Conservation (phyloP, 306 rosid species). For the Astragalus membranaceus region DNA sequence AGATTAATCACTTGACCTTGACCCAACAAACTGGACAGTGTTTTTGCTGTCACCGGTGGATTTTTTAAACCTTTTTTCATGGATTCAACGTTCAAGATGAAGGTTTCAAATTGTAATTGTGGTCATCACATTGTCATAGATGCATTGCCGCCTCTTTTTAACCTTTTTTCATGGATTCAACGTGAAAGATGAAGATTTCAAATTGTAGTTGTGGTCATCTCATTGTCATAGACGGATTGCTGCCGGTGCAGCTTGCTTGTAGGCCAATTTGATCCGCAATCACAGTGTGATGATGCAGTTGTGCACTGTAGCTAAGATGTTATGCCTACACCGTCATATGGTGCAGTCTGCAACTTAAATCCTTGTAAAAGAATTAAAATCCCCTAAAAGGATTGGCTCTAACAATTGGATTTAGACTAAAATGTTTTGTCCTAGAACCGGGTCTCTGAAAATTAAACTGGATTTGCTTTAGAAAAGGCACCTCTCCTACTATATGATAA, state of each 20-base stretch:
- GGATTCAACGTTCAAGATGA: neutral
- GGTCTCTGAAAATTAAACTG: neutral
- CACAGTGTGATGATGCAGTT: neutral
- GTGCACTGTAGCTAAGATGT: neutral
- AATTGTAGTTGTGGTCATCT: neutral
- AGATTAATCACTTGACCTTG: too few species aligned
- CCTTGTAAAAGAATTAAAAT: neutral
- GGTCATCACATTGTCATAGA: neutral
- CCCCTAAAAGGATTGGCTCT: neutral
- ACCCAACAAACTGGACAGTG: too few species aligned
- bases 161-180: neutral
- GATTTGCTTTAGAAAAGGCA: neutral
- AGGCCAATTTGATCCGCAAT: neutral
- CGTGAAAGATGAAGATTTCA: neutral
- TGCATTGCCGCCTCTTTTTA: neutral
- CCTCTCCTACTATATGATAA: conserved; percentile 5
- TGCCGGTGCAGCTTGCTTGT: too few species aligned
- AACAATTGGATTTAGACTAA: neutral
- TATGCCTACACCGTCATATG: neutral
- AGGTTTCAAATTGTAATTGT: neutral
- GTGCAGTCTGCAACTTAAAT: neutral
- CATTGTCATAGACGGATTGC: neutral
- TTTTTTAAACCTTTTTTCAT: neutral
- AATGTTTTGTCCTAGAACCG: neutral
- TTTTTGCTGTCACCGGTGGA: neutral